phyloP scores from a whole-genome alignment of 257 asterid genomes.

The Solanum tarijense region DNA sequence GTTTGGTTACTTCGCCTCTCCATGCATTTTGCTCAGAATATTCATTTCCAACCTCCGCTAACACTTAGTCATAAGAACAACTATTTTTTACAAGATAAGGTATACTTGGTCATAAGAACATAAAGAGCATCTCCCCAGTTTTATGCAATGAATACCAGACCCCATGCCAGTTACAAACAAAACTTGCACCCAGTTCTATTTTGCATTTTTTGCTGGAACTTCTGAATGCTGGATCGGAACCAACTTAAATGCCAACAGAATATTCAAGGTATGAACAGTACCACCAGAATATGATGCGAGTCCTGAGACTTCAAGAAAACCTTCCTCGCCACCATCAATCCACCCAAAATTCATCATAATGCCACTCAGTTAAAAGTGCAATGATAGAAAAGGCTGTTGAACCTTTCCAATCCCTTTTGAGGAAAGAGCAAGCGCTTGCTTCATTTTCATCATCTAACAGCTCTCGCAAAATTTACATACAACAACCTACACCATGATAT shows the following conservation, averaged over 20 bases:
- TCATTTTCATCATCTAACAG: not conserved
- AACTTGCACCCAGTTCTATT: not conserved
- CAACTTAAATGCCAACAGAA: not conserved
- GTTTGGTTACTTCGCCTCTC: not conserved
- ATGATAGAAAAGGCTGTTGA: not conserved
- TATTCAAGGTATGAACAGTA: not conserved
- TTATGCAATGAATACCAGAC: not conserved
- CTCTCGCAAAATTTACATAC: not conserved
- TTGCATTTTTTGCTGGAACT: not conserved
- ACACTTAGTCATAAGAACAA: not conserved
- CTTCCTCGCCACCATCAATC: not conserved
- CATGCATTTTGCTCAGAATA: not conserved
- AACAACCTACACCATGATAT: not conserved
- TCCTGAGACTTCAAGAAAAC: not conserved
- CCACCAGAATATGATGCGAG: not conserved
- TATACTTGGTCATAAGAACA: not conserved
- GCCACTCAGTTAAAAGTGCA: not conserved
- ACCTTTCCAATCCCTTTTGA: not conserved
- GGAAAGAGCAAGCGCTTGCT: not conserved
- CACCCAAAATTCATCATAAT: not conserved
- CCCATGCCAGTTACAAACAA: not conserved
- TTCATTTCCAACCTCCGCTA: not conserved
- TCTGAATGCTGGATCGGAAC: not conserved
- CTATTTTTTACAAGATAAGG: not conserved
- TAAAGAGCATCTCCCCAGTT: not conserved